A percentile compares a stretch with the other conserved stretches of the same genome.
Conservation (phyloP, 2,329 filamentous ascomycete species). For the Xylaria sp. region DNA sequence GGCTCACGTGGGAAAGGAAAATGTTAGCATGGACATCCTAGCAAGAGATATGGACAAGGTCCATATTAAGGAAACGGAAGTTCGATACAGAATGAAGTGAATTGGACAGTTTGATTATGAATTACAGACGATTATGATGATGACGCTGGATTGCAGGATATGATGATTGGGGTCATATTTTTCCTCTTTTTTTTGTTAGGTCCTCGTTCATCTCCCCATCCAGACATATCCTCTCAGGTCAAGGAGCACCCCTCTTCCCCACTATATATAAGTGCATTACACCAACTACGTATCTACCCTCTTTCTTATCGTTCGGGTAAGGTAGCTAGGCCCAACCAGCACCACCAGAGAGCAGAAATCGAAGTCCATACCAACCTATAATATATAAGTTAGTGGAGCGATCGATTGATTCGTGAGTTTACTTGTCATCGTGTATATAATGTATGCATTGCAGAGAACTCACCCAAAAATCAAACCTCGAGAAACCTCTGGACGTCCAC, state of each 20-base stretch:
- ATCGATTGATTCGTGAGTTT: too few species aligned
- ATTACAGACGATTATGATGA: conserved; percentile 19
- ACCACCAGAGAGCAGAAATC: neutral
- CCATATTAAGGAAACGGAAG: conserved; percentile 37
- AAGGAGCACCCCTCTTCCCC: neutral
- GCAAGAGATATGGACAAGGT: conserved; percentile 47
- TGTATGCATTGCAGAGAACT: neutral
- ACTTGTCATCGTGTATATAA: too few species aligned
- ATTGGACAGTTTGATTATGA: conserved; percentile 1
- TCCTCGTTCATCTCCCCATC: neutral
- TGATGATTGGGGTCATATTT: conserved; percentile 3
- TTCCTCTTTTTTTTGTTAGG: neutral
- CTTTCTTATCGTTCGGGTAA: neutral
- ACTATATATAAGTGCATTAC: neutral
- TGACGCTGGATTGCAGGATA: neutral
- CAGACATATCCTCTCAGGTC: neutral
- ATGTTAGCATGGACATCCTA: conserved; percentile 34
- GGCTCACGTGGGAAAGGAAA: conserved; percentile 8
- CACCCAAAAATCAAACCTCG: neutral
- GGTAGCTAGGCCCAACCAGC: neutral
- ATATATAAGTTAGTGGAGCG: neutral
- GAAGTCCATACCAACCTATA: conserved; percentile 2
- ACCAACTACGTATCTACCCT: neutral
- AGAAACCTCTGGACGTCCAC: neutral
- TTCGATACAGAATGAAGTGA: conserved; percentile 32